These are phyloP conservation scores for Populus ilicifolia DNA, from an alignment of 345 rosid species.

Conservation along the genomic window DNA sequence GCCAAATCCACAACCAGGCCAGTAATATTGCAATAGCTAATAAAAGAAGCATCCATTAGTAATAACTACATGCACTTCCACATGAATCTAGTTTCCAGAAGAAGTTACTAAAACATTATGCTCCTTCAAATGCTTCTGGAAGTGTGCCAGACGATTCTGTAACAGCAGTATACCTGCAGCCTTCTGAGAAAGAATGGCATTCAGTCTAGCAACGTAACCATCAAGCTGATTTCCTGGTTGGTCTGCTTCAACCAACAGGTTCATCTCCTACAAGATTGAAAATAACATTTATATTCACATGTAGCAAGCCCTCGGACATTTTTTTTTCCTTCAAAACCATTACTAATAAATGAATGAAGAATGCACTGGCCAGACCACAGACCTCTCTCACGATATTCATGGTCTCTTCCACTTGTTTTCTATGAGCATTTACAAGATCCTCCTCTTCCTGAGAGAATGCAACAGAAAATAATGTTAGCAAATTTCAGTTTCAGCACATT, in stretches of 20 bases:
- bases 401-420: constrained; percentile 90
- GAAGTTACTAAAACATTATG: constrained; percentile 79
- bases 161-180: constrained; percentile 82
- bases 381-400: constrained; percentile 98
- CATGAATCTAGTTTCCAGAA: constrained; percentile 51
- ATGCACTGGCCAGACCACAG: neutral
- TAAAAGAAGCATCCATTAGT: neutral
- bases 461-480: constrained; percentile 11
- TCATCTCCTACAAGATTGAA: constrained; percentile 69
- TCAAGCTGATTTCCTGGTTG: constrained; percentile 95
- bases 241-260: constrained; percentile 83
- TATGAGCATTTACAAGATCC: constrained; percentile 92
- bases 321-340: neutral
- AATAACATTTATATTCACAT: neutral
- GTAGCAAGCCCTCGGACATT: neutral
- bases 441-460: constrained; percentile 73
- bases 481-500: constrained; percentile 5
- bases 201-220: constrained; percentile 64
- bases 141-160: constrained; percentile 72
- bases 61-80: neutral
- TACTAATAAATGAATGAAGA: neutral
- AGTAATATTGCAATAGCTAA: neutral
- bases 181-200: constrained; percentile 75
- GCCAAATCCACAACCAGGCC: neutral
- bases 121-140: constrained; percentile 89